A percentile compares a stretch with the other conserved stretches of the same genome.
Conservation (phyloP, 495 filamentous ascomycete genomes). For the Aspergillus taichungensis region DNA sequence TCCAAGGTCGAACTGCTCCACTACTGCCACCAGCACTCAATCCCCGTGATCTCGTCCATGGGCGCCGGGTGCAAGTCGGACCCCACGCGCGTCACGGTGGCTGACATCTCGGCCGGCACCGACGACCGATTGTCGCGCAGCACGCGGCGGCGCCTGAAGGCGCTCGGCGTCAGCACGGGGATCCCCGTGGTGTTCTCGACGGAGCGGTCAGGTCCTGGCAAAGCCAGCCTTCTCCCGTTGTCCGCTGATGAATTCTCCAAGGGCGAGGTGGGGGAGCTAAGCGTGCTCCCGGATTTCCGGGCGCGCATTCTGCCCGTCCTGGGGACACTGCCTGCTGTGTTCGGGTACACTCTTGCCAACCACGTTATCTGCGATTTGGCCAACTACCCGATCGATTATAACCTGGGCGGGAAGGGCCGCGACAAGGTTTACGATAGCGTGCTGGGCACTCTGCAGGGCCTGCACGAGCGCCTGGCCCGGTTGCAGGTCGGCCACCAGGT, state of each 20-base stretch:
- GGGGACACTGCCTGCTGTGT: slow-evolving; percentile 94
- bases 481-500: slow-evolving; percentile 48
- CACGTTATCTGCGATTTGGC: slow-evolving; percentile 82
- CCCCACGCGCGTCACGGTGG: slow-evolving; percentile 82
- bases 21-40: slow-evolving; percentile 67
- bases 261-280: slow-evolving; percentile 79
- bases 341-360: slow-evolving; percentile 85
- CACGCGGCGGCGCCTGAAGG: slow-evolving; percentile 69
- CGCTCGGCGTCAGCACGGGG: slow-evolving; percentile 71
- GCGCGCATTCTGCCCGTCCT: slow-evolving; percentile 89
- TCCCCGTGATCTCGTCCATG: slow-evolving; percentile 90
- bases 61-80: slow-evolving; percentile 97
- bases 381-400: slow-evolving; percentile 80
- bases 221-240: slow-evolving; percentile 79
- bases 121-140: slow-evolving; percentile 86
- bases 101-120: slow-evolving; percentile 80
- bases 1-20: slow-evolving; percentile 88
- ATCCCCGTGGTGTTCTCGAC: slow-evolving; percentile 91
- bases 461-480: slow-evolving; percentile 63
- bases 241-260: slow-evolving; percentile 82
- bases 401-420: slow-evolving; percentile 61
- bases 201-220: slow-evolving; percentile 84
- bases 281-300: slow-evolving; percentile 84
- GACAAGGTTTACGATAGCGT: slow-evolving; percentile 88
- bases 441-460: slow-evolving; percentile 58